Conservation (phyloP, 257 asterid genomes). For the Plectranthus barbatus region DNA sequence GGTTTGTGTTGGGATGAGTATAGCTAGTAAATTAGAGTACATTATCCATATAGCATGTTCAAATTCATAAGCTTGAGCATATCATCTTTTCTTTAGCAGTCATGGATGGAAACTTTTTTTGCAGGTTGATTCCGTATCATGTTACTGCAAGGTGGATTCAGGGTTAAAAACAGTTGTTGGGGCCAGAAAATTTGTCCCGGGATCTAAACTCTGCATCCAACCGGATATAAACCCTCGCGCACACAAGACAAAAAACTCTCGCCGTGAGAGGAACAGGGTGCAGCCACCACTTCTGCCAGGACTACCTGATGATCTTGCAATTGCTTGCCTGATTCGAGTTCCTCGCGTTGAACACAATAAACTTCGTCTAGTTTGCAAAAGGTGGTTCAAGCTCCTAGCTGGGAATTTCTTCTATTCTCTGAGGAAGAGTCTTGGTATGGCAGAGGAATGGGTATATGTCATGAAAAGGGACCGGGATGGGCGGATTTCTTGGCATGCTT, state of each 20-base stretch:
- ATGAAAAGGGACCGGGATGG: conserved; percentile 52
- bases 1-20: background rate
- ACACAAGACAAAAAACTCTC: conserved; percentile 38
- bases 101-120: background rate
- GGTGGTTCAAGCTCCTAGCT: conserved; percentile 54
- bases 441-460: conserved; percentile 61
- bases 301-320: conserved; percentile 59
- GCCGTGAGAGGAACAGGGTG: conserved; percentile 45
- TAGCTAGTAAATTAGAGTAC: background rate
- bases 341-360: conserved; percentile 52
- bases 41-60: background rate
- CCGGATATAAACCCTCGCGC: conserved; percentile 54
- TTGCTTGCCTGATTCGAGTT: conserved; percentile 56
- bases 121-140: conserved; percentile 64
- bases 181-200: conserved; percentile 54
- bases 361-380: conserved; percentile 54
- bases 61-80: background rate
- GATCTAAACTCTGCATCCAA: conserved; percentile 57
- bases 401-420: conserved; percentile 55
- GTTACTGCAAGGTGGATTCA: conserved; percentile 60
- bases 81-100: too few relatives aligned
- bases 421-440: conserved; percentile 48
- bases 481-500: conserved; percentile 58
- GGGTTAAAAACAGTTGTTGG: conserved; percentile 54
- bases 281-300: conserved; percentile 63